phyloP scores from a whole-genome alignment of 176 grass and related monocot genomes.

The Calamus simplicifolius region DNA sequence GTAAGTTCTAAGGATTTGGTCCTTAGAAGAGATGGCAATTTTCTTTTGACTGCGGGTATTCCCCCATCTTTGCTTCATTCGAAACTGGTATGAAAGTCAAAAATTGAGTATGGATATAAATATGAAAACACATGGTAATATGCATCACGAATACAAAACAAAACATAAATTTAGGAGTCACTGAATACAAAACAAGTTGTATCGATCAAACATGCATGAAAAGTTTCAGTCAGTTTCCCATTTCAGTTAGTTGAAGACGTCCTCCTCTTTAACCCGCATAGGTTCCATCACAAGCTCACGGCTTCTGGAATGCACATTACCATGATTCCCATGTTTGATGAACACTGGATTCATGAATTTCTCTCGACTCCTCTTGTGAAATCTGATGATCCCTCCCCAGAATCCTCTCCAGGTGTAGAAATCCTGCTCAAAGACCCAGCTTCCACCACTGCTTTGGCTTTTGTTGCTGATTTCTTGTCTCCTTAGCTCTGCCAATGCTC shows the following conservation, averaged over 20 bases:
- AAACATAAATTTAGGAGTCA: too few relatives aligned
- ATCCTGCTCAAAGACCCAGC: constrained; percentile 30
- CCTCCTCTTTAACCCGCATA: constrained; percentile 41
- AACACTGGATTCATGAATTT: constrained; percentile 29
- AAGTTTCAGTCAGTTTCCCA: neutral
- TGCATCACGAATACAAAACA: too few relatives aligned
- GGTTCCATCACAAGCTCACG: constrained; percentile 14
- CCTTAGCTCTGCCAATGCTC: neutral
- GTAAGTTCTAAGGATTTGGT: too few relatives aligned
- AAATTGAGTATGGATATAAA: too few relatives aligned
- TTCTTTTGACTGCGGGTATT: too few relatives aligned
- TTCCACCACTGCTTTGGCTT: constrained; percentile 17
- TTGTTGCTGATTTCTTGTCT: constrained; percentile 19
- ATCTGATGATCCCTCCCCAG: constrained; percentile 17
- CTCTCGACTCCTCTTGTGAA: constrained; percentile 2
- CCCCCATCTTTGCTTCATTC: too few relatives aligned
- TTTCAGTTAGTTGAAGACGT: constrained; percentile 41
- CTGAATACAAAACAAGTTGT: too few relatives aligned
- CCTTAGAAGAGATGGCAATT: too few relatives aligned
- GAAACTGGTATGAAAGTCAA: too few relatives aligned
- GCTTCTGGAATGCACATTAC: neutral
- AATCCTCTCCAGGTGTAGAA: neutral
- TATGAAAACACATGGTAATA: too few relatives aligned
- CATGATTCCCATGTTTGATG: constrained; percentile 16
- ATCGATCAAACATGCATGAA: too few relatives aligned